phyloP scores from a whole-genome alignment of 2,329 filamentous ascomycete species.

The Arthrobotrys sinensis region DNA sequence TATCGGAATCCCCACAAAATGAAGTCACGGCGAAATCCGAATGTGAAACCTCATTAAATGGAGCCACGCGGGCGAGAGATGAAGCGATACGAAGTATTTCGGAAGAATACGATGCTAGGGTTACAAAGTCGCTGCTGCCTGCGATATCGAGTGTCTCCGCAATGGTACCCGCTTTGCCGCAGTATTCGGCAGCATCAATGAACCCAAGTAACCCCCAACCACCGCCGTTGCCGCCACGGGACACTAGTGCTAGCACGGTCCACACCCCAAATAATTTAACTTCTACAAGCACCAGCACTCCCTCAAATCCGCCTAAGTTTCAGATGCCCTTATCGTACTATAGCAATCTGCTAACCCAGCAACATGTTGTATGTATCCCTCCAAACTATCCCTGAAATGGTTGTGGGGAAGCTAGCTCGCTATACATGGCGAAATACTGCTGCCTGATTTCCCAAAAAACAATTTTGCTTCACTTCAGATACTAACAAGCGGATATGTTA shows the following conservation, averaged over 20 bases:
- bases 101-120: conserved; percentile 31
- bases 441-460: conserved; percentile 2
- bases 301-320: conserved; percentile 9
- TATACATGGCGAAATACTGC: background rate
- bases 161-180: conserved; percentile 6
- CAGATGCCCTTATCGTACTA: conserved; percentile 42
- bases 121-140: conserved; percentile 33
- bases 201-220: background rate
- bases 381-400: background rate
- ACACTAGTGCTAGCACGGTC: background rate
- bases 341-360: conserved; percentile 36
- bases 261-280: background rate
- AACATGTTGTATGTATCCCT: conserved; percentile 31
- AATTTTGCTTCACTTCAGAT: background rate
- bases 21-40: conserved; percentile 18
- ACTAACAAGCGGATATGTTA: background rate
- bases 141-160: conserved; percentile 30
- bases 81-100: conserved; percentile 12
- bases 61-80: background rate
- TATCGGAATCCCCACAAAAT: conserved; percentile 9
- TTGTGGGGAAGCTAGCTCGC: conserved; percentile 7
- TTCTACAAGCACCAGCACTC: background rate
- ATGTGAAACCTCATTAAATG: conserved; percentile 11
- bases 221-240: background rate
- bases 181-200: conserved; percentile 7